Conservation (phyloP, 306 rosid species). For the Quillaja saponaria region DNA sequence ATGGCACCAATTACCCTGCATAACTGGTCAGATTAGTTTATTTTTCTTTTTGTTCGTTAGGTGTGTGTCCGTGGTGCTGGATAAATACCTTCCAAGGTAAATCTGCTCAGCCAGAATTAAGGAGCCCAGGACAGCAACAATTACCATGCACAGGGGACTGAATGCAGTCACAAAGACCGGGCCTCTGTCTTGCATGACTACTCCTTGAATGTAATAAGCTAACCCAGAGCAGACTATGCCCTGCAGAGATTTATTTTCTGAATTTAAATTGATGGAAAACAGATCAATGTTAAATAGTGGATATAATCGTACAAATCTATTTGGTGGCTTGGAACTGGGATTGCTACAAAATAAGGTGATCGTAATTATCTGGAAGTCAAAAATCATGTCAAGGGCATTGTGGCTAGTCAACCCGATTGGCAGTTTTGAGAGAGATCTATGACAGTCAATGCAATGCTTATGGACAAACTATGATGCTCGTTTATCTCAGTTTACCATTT, state of each 20-base stretch:
- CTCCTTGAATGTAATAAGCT: conserved; percentile 84
- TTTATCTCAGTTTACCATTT: neutral
- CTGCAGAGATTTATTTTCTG: conserved; percentile 40
- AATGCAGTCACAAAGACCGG: conserved; percentile 93
- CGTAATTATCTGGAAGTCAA: too few species aligned
- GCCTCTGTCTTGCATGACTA: conserved; percentile 77
- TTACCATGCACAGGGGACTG: conserved; percentile 70
- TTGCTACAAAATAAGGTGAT: too few species aligned
- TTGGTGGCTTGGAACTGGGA: too few species aligned
- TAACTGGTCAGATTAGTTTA: conserved; percentile 4
- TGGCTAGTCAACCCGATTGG: too few species aligned
- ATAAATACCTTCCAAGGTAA: conserved; percentile 69
- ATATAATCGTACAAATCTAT: too few species aligned
- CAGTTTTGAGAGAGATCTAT: too few species aligned
- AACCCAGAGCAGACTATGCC: conserved; percentile 73
- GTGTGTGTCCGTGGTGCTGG: neutral
- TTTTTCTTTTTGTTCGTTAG: neutral
- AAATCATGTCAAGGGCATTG: too few species aligned
- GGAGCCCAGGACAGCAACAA: conserved; percentile 79
- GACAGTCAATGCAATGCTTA: too few species aligned
- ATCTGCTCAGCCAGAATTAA: conserved; percentile 57
- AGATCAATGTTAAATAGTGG: too few species aligned
- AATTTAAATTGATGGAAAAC: neutral
- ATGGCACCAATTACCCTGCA: conserved; percentile 73
- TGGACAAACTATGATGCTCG: neutral